phyloP scores from a whole-genome alignment of 169 alveolate genomes.

The Cryptosporidium felis region DNA sequence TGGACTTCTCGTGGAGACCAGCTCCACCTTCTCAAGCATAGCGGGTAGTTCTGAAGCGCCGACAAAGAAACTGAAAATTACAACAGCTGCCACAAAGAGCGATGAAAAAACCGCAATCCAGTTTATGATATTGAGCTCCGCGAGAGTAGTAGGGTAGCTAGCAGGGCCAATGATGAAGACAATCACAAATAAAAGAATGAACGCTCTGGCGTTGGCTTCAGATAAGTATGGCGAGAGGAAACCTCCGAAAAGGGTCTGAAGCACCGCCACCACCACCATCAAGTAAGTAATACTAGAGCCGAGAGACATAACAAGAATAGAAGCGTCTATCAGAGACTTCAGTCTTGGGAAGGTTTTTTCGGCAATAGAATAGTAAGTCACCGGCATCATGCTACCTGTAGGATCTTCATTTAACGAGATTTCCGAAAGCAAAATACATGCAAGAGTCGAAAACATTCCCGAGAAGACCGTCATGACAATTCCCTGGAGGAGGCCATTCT shows the following conservation, averaged over 20 bases:
- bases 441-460: conserved; percentile 55
- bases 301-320: conserved; percentile 54
- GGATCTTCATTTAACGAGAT: conserved; percentile 42
- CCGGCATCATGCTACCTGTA: conserved; percentile 38
- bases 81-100: conserved; percentile 57
- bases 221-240: conserved; percentile 13
- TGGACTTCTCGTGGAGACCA: conserved; percentile 19
- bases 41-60: conserved; percentile 4
- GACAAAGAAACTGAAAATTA: conserved; percentile 28
- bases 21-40: conserved; percentile 37
- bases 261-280: conserved; percentile 57
- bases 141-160: conserved; percentile 65
- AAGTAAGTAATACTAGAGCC: conserved; percentile 61
- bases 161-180: conserved; percentile 68
- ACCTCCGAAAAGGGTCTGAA: conserved; percentile 42
- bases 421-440: conserved; percentile 56
- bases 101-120: conserved; percentile 72
- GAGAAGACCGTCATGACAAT: conserved; percentile 30
- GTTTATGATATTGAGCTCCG: conserved; percentile 50
- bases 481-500: conserved; percentile 66
- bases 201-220: conserved; percentile 29
- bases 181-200: conserved; percentile 20
- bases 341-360: conserved; percentile 60
- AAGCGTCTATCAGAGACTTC: conserved; percentile 19
- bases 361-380: conserved; percentile 62